Conservation (phyloP, 129 eudicot genomes). For the Centrapalus pauciflorus region DNA sequence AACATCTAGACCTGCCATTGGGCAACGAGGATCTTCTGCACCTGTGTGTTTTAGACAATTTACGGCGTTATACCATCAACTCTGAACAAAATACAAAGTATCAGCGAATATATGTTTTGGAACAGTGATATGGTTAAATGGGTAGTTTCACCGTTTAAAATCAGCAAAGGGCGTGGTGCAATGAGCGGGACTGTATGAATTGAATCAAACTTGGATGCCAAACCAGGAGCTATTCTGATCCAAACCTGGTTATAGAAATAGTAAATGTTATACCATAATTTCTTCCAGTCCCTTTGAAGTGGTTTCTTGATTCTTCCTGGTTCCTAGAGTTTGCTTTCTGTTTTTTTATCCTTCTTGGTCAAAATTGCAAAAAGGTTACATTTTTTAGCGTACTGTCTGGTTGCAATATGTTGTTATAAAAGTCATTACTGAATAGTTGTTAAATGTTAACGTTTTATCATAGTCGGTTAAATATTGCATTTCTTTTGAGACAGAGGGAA, state of each 20-base stretch:
- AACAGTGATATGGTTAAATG: constrained; percentile 4
- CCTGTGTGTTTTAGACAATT: constrained; percentile 37
- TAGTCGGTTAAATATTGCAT: background rate
- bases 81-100: background rate
- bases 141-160: constrained; percentile 59
- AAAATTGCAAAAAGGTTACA: too few species aligned
- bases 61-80: constrained; percentile 6
- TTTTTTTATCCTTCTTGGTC: too few species aligned
- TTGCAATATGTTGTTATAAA: too few species aligned
- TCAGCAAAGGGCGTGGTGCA: constrained; percentile 82
- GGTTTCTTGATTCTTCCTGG: too few species aligned
- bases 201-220: constrained; percentile 70
- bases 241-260: constrained; percentile 59
- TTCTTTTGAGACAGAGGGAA: background rate
- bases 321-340: too few species aligned
- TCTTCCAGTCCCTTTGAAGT: too few species aligned
- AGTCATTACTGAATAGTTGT: too few species aligned
- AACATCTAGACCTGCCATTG: constrained; percentile 61
- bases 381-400: too few species aligned
- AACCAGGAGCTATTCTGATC: constrained; percentile 91
- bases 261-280: background rate
- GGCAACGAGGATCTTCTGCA: constrained; percentile 80
- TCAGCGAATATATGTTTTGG: background rate
- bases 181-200: constrained; percentile 71
- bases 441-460: background rate